A percentile compares a stretch with the other conserved stretches of the same genome.
These are phyloP conservation scores for Hypseocharis bilobata DNA, from an alignment of 441 rosid species.

Conservation along the genomic window DNA sequence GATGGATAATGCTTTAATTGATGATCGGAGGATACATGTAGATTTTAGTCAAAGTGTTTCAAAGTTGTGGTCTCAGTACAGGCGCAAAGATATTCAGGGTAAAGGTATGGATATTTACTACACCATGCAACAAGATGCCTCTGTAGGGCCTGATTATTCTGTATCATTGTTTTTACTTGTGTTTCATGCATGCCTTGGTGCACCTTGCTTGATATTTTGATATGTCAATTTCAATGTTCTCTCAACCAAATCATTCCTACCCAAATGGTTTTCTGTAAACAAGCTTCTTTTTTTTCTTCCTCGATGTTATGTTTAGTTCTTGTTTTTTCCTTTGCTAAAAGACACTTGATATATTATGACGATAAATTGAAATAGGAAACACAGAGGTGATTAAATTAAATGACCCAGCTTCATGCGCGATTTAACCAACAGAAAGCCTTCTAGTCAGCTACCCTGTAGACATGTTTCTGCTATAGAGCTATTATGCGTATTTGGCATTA, in stretches of 20 bases:
- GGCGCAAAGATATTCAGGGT: constrained; percentile 49
- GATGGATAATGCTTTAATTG: constrained; percentile 95
- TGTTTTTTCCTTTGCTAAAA: neutral
- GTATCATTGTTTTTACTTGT: too few species aligned
- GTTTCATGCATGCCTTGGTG: neutral
- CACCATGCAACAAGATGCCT: neutral
- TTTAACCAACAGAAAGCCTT: neutral
- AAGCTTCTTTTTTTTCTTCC: neutral
- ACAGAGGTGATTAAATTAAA: neutral
- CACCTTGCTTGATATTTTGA: neutral
- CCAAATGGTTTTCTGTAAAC: neutral
- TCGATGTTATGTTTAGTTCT: neutral
- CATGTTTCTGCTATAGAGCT: neutral
- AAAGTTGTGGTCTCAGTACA: constrained; percentile 71
- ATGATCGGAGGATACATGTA: constrained; percentile 87
- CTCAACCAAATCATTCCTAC: neutral
- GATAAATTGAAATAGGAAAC: neutral
- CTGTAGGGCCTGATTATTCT: too few species aligned
- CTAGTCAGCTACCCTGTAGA: neutral
- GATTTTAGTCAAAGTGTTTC: constrained; percentile 96
- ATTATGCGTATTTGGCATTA: neutral
- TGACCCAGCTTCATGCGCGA: too few species aligned
- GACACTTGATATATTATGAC: neutral
- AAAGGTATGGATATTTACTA: constrained; percentile 33
- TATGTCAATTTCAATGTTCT: neutral